These are phyloP conservation scores for Cryphonectria naterciae DNA, from an alignment of 2,329 filamentous ascomycete species.

Conservation along the genomic window DNA sequence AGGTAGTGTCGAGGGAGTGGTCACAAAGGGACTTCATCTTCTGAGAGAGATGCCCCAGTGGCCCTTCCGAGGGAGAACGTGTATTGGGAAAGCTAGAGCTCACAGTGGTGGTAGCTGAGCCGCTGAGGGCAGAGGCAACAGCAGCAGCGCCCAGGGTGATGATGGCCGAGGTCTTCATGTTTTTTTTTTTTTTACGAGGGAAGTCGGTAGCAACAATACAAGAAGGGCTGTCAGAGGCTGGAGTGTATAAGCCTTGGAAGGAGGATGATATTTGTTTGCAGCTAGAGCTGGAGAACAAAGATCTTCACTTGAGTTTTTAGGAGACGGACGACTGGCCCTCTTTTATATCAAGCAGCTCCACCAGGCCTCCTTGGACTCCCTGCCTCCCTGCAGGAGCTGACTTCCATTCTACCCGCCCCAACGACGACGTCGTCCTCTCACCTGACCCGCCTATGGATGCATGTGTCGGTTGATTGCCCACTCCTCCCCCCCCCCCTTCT, in stretches of 20 bases:
- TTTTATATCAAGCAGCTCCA: slow-evolving; percentile 3
- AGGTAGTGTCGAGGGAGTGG: not conserved
- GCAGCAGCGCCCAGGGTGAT: slow-evolving; percentile 1
- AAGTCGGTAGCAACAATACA: not conserved
- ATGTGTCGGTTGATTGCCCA: not conserved
- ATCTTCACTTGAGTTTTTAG: not conserved
- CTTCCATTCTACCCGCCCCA: not conserved
- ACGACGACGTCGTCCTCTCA: not conserved
- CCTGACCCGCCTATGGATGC: not conserved
- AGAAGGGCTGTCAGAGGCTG: not conserved
- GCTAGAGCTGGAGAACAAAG: not conserved
- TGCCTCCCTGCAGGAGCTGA: not conserved
- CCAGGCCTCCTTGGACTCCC: not conserved
- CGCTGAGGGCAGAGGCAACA: slow-evolving; percentile 21
- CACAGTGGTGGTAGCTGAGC: slow-evolving; percentile 27
- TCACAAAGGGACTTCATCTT: not conserved
- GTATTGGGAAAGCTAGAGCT: not conserved
- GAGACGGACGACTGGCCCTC: not conserved
- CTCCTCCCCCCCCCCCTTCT: no score
- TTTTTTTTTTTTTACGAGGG: not conserved
- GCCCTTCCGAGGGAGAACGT: not conserved
- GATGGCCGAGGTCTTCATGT: slow-evolving; percentile 3
- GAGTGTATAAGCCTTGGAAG: not conserved
- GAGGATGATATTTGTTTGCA: not conserved
- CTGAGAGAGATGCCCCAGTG: no score